Conservation (phyloP, 2,329 filamentous ascomycete species). For the Daldinia sp. region DNA sequence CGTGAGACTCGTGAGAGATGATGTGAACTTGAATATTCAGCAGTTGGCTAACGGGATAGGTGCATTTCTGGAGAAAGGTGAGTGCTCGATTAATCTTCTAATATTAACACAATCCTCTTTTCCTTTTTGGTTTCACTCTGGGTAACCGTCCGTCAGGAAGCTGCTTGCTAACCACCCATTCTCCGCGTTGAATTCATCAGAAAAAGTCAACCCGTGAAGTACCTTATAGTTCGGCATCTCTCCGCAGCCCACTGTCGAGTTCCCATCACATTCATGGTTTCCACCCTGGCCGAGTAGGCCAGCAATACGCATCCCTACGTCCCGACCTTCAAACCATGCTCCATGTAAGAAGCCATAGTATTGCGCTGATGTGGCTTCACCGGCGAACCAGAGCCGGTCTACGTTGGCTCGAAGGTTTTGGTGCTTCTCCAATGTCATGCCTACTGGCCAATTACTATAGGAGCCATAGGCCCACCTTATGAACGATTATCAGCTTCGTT, state of each 20-base stretch:
- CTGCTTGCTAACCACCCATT: conserved; percentile 57
- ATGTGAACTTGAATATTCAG: neutral
- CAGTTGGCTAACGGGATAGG: neutral
- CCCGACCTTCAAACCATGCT: conserved; percentile 68
- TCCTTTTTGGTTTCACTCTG: neutral
- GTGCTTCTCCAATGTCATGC: conserved; percentile 73
- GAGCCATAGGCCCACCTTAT: conserved; percentile 65
- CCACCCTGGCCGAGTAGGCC: conserved; percentile 49
- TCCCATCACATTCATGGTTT: conserved; percentile 38
- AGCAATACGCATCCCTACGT: conserved; percentile 60
- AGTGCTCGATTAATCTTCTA: neutral
- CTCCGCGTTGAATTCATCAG: conserved; percentile 50
- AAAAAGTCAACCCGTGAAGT: conserved; percentile 54
- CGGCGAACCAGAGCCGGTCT: conserved; percentile 71
- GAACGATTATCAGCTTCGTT: conserved; percentile 8
- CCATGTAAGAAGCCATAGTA: conserved; percentile 77
- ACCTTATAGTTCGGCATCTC: conserved; percentile 48
- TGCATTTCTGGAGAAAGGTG: neutral
- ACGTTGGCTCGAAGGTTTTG: conserved; percentile 76
- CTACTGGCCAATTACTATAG: conserved; percentile 76
- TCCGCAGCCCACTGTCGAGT: conserved; percentile 46
- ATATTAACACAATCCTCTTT: neutral
- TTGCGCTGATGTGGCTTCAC: conserved; percentile 71
- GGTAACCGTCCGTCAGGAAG: conserved; percentile 48
- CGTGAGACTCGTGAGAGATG: neutral